Percentiles rank a stretch among this genome's conserved stretches.
phyloP scores from a whole-genome alignment of 305 asterid species.

The Fraxinus velutina region DNA sequence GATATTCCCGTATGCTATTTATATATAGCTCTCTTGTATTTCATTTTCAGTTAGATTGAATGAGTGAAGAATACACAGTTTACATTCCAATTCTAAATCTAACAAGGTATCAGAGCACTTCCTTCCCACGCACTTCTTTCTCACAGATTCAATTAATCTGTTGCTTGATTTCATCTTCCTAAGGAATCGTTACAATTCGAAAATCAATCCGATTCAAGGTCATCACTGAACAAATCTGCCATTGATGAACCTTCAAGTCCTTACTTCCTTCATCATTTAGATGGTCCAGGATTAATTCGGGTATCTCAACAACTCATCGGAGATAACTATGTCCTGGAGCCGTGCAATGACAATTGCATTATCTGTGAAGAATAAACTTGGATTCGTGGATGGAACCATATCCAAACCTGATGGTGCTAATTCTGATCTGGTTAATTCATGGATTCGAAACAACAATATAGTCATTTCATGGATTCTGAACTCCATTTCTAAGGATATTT shows the following conservation, averaged over 20 bases:
- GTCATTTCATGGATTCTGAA: too few species aligned
- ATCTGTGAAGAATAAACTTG: background rate
- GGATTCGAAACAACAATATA: too few species aligned
- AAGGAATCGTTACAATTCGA: background rate
- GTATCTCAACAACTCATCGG: background rate
- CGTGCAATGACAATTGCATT: background rate
- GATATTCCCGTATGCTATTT: background rate
- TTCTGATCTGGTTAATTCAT: too few species aligned
- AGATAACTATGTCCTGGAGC: background rate
- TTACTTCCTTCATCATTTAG: background rate
- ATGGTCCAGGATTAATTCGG: background rate
- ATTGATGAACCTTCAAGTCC: background rate
- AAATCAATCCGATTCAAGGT: background rate
- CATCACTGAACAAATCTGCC: background rate
- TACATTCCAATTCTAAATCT: background rate
- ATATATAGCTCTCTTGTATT: background rate
- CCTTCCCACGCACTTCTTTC: background rate
- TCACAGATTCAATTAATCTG: too few species aligned
- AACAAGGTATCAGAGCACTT: background rate
- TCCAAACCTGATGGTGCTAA: background rate
- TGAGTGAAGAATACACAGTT: background rate
- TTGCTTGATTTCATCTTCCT: too few species aligned
- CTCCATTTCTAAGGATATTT: too few species aligned
- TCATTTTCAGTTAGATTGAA: background rate
- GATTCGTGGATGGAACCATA: background rate